Conservation (phyloP, 805 yeast genomes). For the Wickerhamomyces ciferrii region DNA sequence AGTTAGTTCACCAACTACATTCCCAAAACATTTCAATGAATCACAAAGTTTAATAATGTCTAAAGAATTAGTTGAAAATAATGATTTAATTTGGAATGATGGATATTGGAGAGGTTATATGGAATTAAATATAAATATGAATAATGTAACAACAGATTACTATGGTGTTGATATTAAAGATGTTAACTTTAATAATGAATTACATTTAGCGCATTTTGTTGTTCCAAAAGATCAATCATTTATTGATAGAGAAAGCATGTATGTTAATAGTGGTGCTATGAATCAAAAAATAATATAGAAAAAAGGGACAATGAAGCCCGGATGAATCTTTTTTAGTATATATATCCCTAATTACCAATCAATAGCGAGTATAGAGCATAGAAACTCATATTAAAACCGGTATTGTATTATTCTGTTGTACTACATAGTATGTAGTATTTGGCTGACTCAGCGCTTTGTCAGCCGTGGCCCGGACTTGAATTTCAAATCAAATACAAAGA, state of each 20-base stretch:
- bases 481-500: too few relatives aligned
- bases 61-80: slow-evolving; percentile 5
- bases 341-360: too few relatives aligned
- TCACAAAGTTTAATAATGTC: slow-evolving; percentile 1
- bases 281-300: too few relatives aligned
- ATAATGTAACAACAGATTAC: slow-evolving; percentile 2
- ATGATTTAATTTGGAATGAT: slow-evolving; percentile 9
- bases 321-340: too few relatives aligned
- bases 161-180: slow-evolving; percentile 7
- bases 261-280: slow-evolving; percentile 1
- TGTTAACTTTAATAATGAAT: neutral
- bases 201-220: slow-evolving; percentile 5
- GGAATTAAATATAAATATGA: slow-evolving; percentile 1
- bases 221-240: slow-evolving; percentile 3
- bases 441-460: too few relatives aligned
- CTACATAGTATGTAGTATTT: too few relatives aligned
- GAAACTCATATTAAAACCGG: too few relatives aligned
- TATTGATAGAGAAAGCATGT: slow-evolving; percentile 4
- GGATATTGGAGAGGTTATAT: slow-evolving; percentile 11
- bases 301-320: too few relatives aligned
- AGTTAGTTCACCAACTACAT: slow-evolving; percentile 20
- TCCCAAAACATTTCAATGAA: slow-evolving; percentile 3
- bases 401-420: too few relatives aligned
- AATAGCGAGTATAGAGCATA: too few relatives aligned
- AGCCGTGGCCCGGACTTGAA: too few relatives aligned